Percentiles rank a stretch among this genome's conserved stretches.
These are phyloP conservation scores for Aphanomyces cochlioides DNA, from an alignment of 352 stramenopile species.

Conservation along the genomic window DNA sequence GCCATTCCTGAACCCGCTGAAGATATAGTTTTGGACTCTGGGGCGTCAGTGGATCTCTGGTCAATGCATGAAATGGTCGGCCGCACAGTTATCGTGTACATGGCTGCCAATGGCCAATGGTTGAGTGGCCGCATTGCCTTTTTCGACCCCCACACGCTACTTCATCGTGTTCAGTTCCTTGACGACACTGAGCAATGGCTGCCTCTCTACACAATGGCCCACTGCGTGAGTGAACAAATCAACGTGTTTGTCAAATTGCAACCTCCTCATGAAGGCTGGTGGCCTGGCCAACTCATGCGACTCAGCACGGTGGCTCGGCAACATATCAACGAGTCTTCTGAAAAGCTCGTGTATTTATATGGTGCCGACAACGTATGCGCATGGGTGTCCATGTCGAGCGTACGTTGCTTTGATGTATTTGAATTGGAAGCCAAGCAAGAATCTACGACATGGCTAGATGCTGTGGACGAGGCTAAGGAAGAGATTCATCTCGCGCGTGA, in stretches of 20 bases:
- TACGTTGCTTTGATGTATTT: constrained; percentile 26
- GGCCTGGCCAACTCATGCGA: constrained; percentile 64
- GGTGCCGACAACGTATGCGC: constrained; percentile 47
- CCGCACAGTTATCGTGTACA: constrained; percentile 7
- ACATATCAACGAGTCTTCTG: constrained; percentile 42
- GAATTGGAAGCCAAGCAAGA: neutral
- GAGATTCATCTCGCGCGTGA: constrained; percentile 3
- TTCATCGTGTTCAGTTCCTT: constrained; percentile 66
- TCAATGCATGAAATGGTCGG: constrained; percentile 23
- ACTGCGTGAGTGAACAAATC: constrained; percentile 58
- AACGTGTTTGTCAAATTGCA: constrained; percentile 72
- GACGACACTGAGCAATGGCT: constrained; percentile 56
- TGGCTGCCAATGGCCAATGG: constrained; percentile 38
- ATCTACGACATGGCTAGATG: neutral
- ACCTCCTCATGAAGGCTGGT: constrained; percentile 56
- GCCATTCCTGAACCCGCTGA: constrained; percentile 23
- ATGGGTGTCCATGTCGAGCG: constrained; percentile 51
- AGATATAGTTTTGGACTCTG: neutral
- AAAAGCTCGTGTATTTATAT: constrained; percentile 60
- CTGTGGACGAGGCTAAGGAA: constrained; percentile 10
- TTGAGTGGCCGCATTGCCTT: constrained; percentile 58
- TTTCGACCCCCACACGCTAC: constrained; percentile 52
- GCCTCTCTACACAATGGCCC: constrained; percentile 64
- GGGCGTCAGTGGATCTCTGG: neutral
- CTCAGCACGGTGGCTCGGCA: constrained; percentile 57